Percentiles rank a stretch among this genome's conserved stretches.
Conservation (phyloP, 2,329 filamentous ascomycete genomes). For the Hortaea sp. region DNA sequence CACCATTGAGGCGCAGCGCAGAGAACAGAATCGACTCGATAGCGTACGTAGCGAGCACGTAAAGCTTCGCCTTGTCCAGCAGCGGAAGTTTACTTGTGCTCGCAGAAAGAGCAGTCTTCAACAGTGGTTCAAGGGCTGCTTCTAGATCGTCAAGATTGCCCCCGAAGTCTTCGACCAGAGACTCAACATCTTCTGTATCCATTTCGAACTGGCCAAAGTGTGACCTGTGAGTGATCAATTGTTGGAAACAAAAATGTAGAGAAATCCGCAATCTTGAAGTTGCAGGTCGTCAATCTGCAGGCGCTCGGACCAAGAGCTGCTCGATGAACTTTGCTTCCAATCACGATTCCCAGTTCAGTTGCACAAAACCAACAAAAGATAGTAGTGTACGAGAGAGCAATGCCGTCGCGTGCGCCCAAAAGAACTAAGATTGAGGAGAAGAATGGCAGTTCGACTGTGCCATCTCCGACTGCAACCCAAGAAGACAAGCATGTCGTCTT, state of each 20-base stretch:
- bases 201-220: constrained; percentile 24
- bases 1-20: constrained; percentile 66
- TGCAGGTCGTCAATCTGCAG: not conserved
- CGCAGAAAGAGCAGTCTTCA: constrained; percentile 54
- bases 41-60: constrained; percentile 77
- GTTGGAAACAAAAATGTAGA: too few species aligned
- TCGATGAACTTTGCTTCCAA: too few species aligned
- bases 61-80: constrained; percentile 90
- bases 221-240: too few species aligned
- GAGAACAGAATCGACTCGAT: constrained; percentile 87
- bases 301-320: not conserved
- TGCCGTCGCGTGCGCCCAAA: constrained; percentile 1
- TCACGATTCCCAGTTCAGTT: too few species aligned
- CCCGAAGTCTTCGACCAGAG: constrained; percentile 61
- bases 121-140: constrained; percentile 61
- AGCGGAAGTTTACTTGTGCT: constrained; percentile 71
- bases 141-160: constrained; percentile 67
- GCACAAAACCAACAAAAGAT: too few species aligned
- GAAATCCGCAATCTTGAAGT: too few species aligned
- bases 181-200: constrained; percentile 50
- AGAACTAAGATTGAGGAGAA: constrained; percentile 1
- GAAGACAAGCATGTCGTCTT: constrained; percentile 43
- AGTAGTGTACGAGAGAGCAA: not conserved
- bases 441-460: not conserved
- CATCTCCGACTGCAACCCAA: not conserved